These are phyloP conservation scores for Pichia occidentalis DNA, from an alignment of 805 yeast species.

Conservation along the genomic window DNA sequence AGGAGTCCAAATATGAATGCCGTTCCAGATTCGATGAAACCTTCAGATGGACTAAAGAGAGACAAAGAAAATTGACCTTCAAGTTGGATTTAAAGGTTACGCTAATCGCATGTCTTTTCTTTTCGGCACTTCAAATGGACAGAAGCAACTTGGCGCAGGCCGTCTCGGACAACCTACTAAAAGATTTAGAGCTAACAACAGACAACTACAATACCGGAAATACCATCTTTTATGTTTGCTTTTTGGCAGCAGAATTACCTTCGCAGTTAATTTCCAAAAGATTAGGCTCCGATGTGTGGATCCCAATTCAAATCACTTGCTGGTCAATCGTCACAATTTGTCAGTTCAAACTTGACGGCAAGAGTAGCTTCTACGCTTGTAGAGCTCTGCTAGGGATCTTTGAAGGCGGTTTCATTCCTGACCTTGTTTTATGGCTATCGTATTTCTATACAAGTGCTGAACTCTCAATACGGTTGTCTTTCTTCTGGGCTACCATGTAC, in stretches of 20 bases:
- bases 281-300: slow-evolving; percentile 57
- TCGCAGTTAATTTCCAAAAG: slow-evolving; percentile 60
- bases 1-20: slow-evolving; percentile 46
- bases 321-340: slow-evolving; percentile 53
- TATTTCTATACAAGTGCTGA: slow-evolving; percentile 59
- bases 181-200: slow-evolving; percentile 47
- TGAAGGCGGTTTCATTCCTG: slow-evolving; percentile 72
- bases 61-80: slow-evolving; percentile 42
- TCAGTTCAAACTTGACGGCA: slow-evolving; percentile 40
- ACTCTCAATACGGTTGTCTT: slow-evolving; percentile 50
- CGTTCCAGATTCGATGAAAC: slow-evolving; percentile 57
- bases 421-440: slow-evolving; percentile 54
- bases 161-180: slow-evolving; percentile 47
- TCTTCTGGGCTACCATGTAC: slow-evolving; percentile 54
- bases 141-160: slow-evolving; percentile 51
- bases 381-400: slow-evolving; percentile 48
- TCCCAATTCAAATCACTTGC: slow-evolving; percentile 48
- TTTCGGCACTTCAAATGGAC: slow-evolving; percentile 52
- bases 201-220: slow-evolving; percentile 54
- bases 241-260: slow-evolving; percentile 54
- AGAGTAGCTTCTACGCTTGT: slow-evolving; percentile 39
- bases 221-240: slow-evolving; percentile 46
- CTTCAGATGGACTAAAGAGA: slow-evolving; percentile 47
- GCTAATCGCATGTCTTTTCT: slow-evolving; percentile 53
- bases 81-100: slow-evolving; percentile 52